Conservation (phyloP, 192 early-diverging fungal genomes). For the Backusella tuberculispora region DNA sequence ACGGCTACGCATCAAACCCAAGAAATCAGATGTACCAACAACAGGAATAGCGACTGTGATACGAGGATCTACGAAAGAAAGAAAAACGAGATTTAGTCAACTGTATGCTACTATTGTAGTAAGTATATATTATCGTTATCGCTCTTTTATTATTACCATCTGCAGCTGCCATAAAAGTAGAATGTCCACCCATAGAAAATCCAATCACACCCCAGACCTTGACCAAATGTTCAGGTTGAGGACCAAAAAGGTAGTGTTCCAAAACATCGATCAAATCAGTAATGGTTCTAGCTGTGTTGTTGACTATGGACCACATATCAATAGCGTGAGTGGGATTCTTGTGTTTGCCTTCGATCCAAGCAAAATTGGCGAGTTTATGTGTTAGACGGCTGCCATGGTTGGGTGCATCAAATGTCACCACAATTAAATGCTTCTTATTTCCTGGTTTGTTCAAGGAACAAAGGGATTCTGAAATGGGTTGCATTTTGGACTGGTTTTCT, state of each 20-base stretch:
- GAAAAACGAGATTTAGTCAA: too few relatives aligned
- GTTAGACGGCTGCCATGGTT: slow-evolving; percentile 57
- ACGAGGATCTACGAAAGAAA: slow-evolving; percentile 29
- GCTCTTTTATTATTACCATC: slow-evolving; percentile 33
- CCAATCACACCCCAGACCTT: slow-evolving; percentile 52
- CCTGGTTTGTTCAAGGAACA: slow-evolving; percentile 22
- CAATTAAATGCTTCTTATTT: slow-evolving; percentile 31
- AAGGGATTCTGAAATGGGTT: slow-evolving; percentile 21
- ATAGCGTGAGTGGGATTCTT: slow-evolving; percentile 48
- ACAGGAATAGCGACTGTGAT: slow-evolving; percentile 36
- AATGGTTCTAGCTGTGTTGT: slow-evolving; percentile 46
- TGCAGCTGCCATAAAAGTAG: slow-evolving; percentile 45
- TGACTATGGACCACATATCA: slow-evolving; percentile 51
- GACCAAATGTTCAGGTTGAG: slow-evolving; percentile 28
- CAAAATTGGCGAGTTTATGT: slow-evolving; percentile 34
- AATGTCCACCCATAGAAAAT: slow-evolving; percentile 58
- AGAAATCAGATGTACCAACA: slow-evolving; percentile 28
- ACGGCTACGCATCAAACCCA: slow-evolving; percentile 23
- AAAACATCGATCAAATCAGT: slow-evolving; percentile 54
- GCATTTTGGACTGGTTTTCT: slow-evolving; percentile 28
- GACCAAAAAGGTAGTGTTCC: slow-evolving; percentile 47
- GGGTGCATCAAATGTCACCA: slow-evolving; percentile 55
- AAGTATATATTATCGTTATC: not conserved
- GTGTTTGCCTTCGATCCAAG: slow-evolving; percentile 41
- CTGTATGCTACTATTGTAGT: not conserved